Conservation (phyloP, 1,139 yeast genomes). For the Debaryomycetaceae sp. region DNA sequence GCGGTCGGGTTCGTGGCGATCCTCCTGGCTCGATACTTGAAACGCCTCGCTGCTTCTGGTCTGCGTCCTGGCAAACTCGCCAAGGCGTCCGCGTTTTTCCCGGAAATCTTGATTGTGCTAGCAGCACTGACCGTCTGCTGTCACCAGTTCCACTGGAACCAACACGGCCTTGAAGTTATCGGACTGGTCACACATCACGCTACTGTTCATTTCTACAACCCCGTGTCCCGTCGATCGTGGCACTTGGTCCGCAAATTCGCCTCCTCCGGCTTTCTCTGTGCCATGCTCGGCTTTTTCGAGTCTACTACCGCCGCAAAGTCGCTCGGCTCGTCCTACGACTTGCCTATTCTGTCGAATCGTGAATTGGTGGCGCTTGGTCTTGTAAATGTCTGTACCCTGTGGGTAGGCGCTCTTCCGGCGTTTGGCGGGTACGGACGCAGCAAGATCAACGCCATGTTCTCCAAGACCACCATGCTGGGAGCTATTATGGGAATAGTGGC, state of each 20-base stretch:
- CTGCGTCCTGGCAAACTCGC: constrained; percentile 5
- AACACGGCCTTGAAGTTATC: constrained; percentile 52
- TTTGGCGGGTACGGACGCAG: constrained; percentile 97
- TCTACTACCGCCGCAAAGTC: constrained; percentile 89
- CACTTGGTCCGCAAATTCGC: constrained; percentile 32
- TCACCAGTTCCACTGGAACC: constrained; percentile 40
- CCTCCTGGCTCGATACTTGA: constrained; percentile 29
- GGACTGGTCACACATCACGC: constrained; percentile 45
- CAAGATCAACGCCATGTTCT: constrained; percentile 78
- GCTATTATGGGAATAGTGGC: constrained; percentile 70
- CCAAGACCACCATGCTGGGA: constrained; percentile 76
- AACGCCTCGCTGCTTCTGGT: constrained; percentile 16
- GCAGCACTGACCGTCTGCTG: constrained; percentile 52
- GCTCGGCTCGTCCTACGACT: constrained; percentile 52
- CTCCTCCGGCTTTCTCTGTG: constrained; percentile 60
- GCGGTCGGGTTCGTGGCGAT: constrained; percentile 33
- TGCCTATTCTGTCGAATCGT: constrained; percentile 63
- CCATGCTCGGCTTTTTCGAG: constrained; percentile 86
- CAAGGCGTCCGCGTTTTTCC: constrained; percentile 43
- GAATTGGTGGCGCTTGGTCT: constrained; percentile 77
- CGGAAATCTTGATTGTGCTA: constrained; percentile 77
- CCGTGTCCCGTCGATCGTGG: constrained; percentile 17
- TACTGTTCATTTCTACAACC: constrained; percentile 21
- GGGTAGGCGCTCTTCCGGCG: constrained; percentile 78
- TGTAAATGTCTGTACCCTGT: constrained; percentile 55